Evolutionary conservation across 371 early-diverging fungal species (phyloP).

Genomic region (Mortierella sp.): DNA sequence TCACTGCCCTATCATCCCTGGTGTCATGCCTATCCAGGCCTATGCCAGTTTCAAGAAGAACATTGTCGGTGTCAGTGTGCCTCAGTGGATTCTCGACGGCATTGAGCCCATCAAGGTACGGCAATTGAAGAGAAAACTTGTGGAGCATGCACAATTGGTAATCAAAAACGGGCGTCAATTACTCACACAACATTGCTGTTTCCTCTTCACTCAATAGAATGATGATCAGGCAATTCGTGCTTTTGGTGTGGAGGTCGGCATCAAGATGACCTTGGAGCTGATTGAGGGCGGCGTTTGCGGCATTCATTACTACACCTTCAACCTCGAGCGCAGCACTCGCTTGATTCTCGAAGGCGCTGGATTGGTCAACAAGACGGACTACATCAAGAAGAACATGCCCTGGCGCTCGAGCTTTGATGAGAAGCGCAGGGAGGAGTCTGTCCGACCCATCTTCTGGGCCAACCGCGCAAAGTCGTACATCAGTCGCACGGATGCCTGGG

Average conservation of each 20-base stretch:
- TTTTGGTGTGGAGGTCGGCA: conserved; percentile 89
- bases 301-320: conserved; percentile 91
- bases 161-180: neutral
- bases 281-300: conserved; percentile 77
- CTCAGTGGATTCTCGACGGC: conserved; percentile 84
- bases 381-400: conserved; percentile 61
- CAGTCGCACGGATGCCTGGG: conserved; percentile 94
- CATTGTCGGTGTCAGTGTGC: conserved; percentile 76
- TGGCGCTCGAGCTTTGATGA: conserved; percentile 60
- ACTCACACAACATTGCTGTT: neutral
- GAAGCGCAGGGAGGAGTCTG: conserved; percentile 91
- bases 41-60: conserved; percentile 91
- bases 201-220: conserved; percentile 56
- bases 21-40: conserved; percentile 96
- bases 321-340: conserved; percentile 89
- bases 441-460: conserved; percentile 97
- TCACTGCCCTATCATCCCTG: conserved; percentile 92
- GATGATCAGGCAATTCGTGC: conserved; percentile 96
- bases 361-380: conserved; percentile 50
- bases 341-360: conserved; percentile 83
- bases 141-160: neutral
- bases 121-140: neutral
- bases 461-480: conserved; percentile 93
- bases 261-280: conserved; percentile 84
- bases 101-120: conserved; percentile 91